Base-by-base conservation (phyloP, 148 eudicot genomes). In the Vaccinium corymbosum region DNA sequence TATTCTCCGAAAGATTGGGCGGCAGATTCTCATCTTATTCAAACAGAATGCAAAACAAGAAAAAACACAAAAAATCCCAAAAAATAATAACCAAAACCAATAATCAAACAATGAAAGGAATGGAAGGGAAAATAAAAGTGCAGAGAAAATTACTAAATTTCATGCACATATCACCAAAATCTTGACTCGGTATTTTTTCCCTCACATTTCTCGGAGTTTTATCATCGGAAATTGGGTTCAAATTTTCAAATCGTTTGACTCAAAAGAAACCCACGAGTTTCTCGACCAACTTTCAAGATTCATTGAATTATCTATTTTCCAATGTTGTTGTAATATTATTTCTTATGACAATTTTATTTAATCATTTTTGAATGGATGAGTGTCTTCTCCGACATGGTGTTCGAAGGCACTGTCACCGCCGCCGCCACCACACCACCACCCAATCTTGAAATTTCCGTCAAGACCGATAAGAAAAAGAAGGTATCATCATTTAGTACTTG, bases 1-100 rank as follows among this genome's bases (percentile, higher is more conserved):
- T 53, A 61, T 48, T 61, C 80, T 71, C 86, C 93, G 91, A 91
- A 90, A 85, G 68, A 64, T 57, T 82, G 88, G 92, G 92, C 93
- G 84, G 64, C 78, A 88, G 85, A 81, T 51, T 88, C 93, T 93
- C 82, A 84, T 85, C 76, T n/a, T 20, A 38, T 80, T 66, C 19
- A 32, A 79, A 51, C 11, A 14, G 49, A 51, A 22, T 12, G 3
- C 12, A 50, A 51, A 29, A 51, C 16, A 3, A 29, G 32, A 27
- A 7, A 27, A 55, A 9, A 17, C 8, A 27, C 32, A 4, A 14
- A 19, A 16, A 64, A 20, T 13, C 20, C 6, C 11, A 6, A 75
- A 72, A 61, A 51, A 13, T 52, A 22, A 38, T 42, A 84, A 29
- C n/a, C 57, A 6, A 38, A 46, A 71, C 25, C 32, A 13, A 22